These are phyloP conservation scores for Geotrichum bryndzae DNA, from an alignment of 1,139 yeast species.

Conservation along the genomic window DNA sequence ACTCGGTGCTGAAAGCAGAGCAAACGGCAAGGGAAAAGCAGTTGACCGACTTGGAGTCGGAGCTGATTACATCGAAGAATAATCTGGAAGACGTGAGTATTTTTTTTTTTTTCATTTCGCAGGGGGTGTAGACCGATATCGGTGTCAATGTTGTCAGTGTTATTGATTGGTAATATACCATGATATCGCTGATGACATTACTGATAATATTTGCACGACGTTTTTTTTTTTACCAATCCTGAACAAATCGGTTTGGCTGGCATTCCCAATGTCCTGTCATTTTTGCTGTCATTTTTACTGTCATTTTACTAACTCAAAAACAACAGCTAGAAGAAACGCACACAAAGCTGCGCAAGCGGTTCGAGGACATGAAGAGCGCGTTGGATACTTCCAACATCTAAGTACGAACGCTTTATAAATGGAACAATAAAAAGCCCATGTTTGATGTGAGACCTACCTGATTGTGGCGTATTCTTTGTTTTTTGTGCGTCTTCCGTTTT, in stretches of 20 bases:
- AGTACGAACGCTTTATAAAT: no score
- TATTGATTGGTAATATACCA: background rate
- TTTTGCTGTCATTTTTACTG: background rate
- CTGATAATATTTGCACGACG: background rate
- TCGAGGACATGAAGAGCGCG: background rate
- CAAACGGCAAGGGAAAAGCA: background rate
- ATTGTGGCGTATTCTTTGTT: no score
- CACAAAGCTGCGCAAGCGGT: background rate
- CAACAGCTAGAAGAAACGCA: slow-evolving; percentile 1
- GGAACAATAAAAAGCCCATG: no score
- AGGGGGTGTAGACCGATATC: background rate
- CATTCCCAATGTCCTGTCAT: background rate
- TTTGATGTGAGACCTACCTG: no score
- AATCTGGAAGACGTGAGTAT: slow-evolving; percentile 20
- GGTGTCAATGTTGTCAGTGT: no score
- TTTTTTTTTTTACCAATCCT: background rate
- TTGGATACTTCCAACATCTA: background rate
- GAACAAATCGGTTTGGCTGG: background rate
- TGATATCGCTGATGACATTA: background rate
- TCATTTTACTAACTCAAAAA: background rate
- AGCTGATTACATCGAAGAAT: background rate
- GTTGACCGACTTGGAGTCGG: background rate
- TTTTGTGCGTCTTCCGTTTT: no score
- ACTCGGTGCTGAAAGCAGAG: background rate
- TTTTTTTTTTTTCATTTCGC: no score